phyloP scores from a whole-genome alignment of 129 eudicot genomes.

The Rutidosis leptorrhynchoides region DNA sequence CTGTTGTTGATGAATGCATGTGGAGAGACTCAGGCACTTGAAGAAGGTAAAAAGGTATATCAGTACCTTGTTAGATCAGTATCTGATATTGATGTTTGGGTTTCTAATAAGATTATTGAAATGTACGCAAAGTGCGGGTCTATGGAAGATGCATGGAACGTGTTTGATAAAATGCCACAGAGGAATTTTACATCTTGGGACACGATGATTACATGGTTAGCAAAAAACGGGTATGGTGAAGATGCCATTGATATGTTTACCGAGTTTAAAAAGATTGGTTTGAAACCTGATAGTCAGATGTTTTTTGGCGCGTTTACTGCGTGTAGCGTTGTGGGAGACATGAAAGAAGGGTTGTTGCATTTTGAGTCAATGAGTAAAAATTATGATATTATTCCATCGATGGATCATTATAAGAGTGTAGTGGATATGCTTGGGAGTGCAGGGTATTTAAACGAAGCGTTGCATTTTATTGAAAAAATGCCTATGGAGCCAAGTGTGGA shows the following conservation, averaged over 20 bases:
- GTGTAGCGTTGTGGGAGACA: slow-evolving; percentile 37
- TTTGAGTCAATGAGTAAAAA: slow-evolving; percentile 33
- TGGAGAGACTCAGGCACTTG: no score
- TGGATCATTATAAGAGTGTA: slow-evolving; percentile 28
- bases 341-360: slow-evolving; percentile 36
- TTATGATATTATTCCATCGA: slow-evolving; percentile 25
- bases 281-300: slow-evolving; percentile 36
- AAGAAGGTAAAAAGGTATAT: no score
- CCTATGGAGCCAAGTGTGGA: slow-evolving; percentile 32
- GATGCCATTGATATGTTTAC: slow-evolving; percentile 40
- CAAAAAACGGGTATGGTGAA: slow-evolving; percentile 38
- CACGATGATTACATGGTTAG: slow-evolving; percentile 37
- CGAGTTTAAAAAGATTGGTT: slow-evolving; percentile 28
- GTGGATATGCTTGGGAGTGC: slow-evolving; percentile 40
- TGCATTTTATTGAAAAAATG: slow-evolving; percentile 37
- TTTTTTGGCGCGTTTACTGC: slow-evolving; percentile 30
- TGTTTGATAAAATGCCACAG: slow-evolving; percentile 29
- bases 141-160: slow-evolving; percentile 27
- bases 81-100: slow-evolving; percentile 12
- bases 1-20: no score
- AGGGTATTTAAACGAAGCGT: slow-evolving; percentile 37
- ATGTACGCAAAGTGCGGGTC: slow-evolving; percentile 34
- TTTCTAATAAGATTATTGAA: slow-evolving; percentile 31
- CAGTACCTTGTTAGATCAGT: slow-evolving; percentile 25
- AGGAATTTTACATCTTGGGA: slow-evolving; percentile 44